Base-by-base conservation (phyloP, 257 asterid species). In the Solanum medicagineum region DNA sequence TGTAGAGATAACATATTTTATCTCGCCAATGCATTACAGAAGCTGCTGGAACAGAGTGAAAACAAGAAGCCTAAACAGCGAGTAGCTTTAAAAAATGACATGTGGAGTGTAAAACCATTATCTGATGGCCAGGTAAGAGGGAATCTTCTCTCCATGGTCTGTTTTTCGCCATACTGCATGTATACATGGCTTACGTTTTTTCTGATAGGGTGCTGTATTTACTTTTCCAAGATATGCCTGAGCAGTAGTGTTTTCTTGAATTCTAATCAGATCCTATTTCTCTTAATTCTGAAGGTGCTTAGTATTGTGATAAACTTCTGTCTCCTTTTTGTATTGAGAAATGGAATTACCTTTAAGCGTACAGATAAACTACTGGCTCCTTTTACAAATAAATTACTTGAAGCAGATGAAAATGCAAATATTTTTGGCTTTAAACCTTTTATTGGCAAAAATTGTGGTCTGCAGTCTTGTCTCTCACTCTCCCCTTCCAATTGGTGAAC, bases 51-150 rank as follows among this genome's bases (percentile, higher is more conserved):
- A 65, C 97, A 94, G 91, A 91, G 89, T 73, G 94, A 91, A 87
- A 88, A 87, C 89, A 91, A 90, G 88, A 91, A 85, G 89, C 91
- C 94, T 80, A 95, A 95, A 81, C 99, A 97, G 88, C 92, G 92
- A 45, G 87, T 94, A 86, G 98, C 98, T 65, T 88, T 97, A 75
- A 95, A 92, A 90, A 97, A 97, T 89, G 98, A 94, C 88, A 93
- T 95, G 97, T 96, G 96, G 96, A 91, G 86, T 82, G 89, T 92
- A 69, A 97, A 97, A 87, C 99, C 98, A 20, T 85, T 92, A 68
- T 93, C 98, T 42, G 98, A 95, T 89, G 98, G 99, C 59, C 99
- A 94, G 99, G 99, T 97, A 92, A 57, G 63, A 51, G 17, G 83
- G 51, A 32, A 26, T 77, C 45, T 77, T 77, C 47, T 77, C 47